Base-by-base conservation (phyloP, 192 early-diverging fungal species). In the Polychytrium aggregatum region DNA sequence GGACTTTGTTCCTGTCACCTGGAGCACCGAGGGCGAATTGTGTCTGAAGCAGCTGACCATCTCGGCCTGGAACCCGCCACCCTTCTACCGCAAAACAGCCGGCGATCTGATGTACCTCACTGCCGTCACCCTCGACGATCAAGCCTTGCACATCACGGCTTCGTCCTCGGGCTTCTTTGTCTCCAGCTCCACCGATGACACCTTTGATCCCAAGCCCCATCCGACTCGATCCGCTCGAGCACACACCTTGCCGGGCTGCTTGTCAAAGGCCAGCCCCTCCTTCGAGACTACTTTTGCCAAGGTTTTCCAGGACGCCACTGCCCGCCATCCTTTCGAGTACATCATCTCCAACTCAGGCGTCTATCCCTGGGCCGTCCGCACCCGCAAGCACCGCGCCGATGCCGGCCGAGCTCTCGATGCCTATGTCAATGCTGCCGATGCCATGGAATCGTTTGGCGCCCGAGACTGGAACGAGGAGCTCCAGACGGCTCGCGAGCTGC, bases 391-490 rank as follows among this genome's bases (percentile, higher is more conserved):
- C 44, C 66, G 64, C 11, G 68, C 72, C 35, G 86, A 89, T 53
- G 48, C 71, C 18, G 63, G 74, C 27, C 81, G 86, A 28, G 71
- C 72, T 18, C 55, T 85, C 28, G 85, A 86, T 53, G 53, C 68
- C 14, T 62, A 76, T 30, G 59, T 88, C 8, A 64, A 68, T 47
- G 72, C 70, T 41, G 76, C 81, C 1, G 71, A 74, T 17, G 40
- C 40, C 14, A 37, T 46, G 2, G 74, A 77, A 5, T 43, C 52
- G 25, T 48, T 85, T 3, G 80, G 78, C 25, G 69, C 78, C 26
- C 85, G 88, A 41, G 93, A 97, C 57, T 98, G 92, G 92, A 97
- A 98, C 64, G 93, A 98, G 50, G 92, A 98, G 60, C 59, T 93
- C 24, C 90, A 94, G 67, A 74, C 80, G 13, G 83, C 86, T 29